Percentiles rank a stretch among this genome's conserved stretches.
Conservation (phyloP, 2,329 filamentous ascomycete genomes). For the Fusarium algeriense region DNA sequence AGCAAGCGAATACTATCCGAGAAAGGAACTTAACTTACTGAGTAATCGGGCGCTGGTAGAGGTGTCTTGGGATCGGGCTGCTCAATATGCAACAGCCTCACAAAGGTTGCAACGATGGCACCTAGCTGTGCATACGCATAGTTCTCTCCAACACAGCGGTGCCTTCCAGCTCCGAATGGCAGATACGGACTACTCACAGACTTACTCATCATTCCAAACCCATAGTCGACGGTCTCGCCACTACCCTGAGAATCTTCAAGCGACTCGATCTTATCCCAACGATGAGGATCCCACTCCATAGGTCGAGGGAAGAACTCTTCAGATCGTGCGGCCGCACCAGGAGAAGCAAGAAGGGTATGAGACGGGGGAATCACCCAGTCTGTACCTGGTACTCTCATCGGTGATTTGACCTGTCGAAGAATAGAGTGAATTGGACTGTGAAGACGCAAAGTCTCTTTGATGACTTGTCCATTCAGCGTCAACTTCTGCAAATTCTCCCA, state of each 20-base stretch:
- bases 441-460: constrained; percentile 91
- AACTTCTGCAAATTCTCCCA: constrained; percentile 83
- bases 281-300: constrained; percentile 85
- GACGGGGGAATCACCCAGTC: constrained; percentile 83
- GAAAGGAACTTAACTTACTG: constrained; percentile 56
- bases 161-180: constrained; percentile 93
- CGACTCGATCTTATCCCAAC: constrained; percentile 74
- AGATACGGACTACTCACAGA: constrained; percentile 90
- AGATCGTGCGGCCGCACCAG: constrained; percentile 81
- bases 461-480: constrained; percentile 81
- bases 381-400: constrained; percentile 84
- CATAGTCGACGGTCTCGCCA: constrained; percentile 87
- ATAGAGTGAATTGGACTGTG: constrained; percentile 96
- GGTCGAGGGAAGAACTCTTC: constrained; percentile 84
- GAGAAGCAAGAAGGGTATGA: constrained; percentile 87
- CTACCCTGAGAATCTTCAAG: constrained; percentile 65
- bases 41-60: constrained; percentile 74
- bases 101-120: constrained; percentile 81
- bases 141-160: constrained; percentile 95
- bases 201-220: constrained; percentile 93
- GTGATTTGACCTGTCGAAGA: constrained; percentile 88
- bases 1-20: rapidly evolving
- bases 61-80: constrained; percentile 64
- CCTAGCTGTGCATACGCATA: constrained; percentile 94
- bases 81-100: constrained; percentile 79